phyloP scores from a whole-genome alignment of 108 stramenopile genomes.

The Aurantiochytrium sp. region DNA sequence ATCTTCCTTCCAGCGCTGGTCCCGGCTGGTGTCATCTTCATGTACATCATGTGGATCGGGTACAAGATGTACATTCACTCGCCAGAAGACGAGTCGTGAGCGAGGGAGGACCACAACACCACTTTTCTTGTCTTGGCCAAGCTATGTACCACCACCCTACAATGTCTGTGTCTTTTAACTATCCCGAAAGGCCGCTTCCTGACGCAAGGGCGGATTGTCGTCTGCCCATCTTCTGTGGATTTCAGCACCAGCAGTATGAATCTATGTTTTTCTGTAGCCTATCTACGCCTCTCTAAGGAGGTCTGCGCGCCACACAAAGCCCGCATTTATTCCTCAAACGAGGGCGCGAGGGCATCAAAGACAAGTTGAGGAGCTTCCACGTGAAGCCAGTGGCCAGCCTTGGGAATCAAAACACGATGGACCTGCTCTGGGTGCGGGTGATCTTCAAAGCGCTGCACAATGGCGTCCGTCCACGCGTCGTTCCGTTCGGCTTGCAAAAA shows the following conservation, averaged over 20 bases:
- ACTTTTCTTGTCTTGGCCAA: too few species aligned
- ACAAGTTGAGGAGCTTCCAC: neutral
- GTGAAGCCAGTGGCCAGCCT: conserved; percentile 8
- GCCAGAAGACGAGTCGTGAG: neutral
- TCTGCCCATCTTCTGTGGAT: too few species aligned
- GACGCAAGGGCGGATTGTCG: too few species aligned
- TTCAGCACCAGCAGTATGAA: too few species aligned
- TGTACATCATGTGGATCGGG: conserved; percentile 15
- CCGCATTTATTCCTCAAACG: neutral
- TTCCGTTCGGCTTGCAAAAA: neutral
- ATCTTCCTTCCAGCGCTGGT: neutral
- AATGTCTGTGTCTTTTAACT: too few species aligned
- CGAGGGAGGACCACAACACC: too few species aligned
- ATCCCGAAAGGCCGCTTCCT: too few species aligned
- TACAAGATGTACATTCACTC: conserved; percentile 3
- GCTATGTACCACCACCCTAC: too few species aligned
- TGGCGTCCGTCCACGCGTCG: neutral
- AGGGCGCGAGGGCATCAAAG: neutral
- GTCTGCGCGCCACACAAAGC: too few species aligned
- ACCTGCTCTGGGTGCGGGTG: neutral
- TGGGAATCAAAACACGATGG: neutral
- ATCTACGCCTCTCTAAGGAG: too few species aligned
- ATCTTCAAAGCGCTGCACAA: neutral
- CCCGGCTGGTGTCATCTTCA: neutral
- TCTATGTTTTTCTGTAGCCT: too few species aligned